Base-by-base conservation (phyloP, 257 asterid species). In the Fraxinus anomala region DNA sequence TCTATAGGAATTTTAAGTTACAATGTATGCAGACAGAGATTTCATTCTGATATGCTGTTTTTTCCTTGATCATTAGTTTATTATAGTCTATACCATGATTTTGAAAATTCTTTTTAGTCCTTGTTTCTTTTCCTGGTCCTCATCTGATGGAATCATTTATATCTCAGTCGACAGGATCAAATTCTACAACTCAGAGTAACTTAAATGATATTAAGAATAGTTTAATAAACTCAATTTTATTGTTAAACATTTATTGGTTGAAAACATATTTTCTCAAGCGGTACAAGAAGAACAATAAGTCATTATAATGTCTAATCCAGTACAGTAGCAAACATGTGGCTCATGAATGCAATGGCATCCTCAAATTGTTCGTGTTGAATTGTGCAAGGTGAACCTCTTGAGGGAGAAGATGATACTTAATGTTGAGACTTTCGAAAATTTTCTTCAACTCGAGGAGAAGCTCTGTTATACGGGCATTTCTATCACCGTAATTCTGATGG, bases 361-460 rank as follows among this genome's bases (percentile, higher is more conserved):
- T 78, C 65, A 44, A 72, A 21, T 77, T 77, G 31, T 49, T 68
- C 54, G 33, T 26, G 81, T 73, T 76, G 75, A 83, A 36, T 73
- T 83, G 87, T 5, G 85, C 82, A 78, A 89, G 85, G 74, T 85
- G 91, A 61, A 90, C 77, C 76, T 88, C 91, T 49, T 88, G 94
- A 37, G 92, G 94, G 2, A 83, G 91, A 70, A 90, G 92, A 80
- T 73, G 82, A 72, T 90, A 87, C 65, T 80, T 85, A n/a, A 90
- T 76, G 74, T 73, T 76, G 69, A 85, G 92, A 68, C 54, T 70
- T 68, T 87, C 92, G 19, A 88, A 87, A 7, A 88, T 88, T 83
- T 73, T 90, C 88, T 90, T 90, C 81, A 90, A 40, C 85, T 90
- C 92, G 13, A 90, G 80, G 16, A 90, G 51, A 42, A 90, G 82